Evolutionary conservation across 1,284 basidiomycete species (phyloP), one percentile per base, ranked within the genome.

Genomic region (Ceratobasidium theobromae): DNA sequence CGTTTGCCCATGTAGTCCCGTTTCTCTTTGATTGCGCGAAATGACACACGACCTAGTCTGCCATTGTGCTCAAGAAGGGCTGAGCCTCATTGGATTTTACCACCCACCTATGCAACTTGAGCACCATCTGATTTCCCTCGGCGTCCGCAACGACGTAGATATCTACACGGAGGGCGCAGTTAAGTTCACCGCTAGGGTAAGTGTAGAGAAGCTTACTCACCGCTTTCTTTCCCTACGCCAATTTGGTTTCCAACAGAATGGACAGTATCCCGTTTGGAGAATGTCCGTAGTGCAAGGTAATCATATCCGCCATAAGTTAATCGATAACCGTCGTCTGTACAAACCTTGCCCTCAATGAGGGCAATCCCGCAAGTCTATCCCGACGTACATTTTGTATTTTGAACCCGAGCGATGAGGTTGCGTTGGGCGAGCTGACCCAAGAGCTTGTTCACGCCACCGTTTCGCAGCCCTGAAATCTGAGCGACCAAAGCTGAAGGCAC

Each of bases 271-370:
- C 95, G 79, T 76, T 95, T 95, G 1, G 91, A 94, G 74, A 99
- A 82, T 0, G 96, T 91, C 45, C 94, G 85, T 79, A 99, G 90
- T 9, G 97, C 94, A 23, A 99, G 84, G 75, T 89, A 99, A 73
- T 99, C 96, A 70, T 98, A 95, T 1, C 96, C 96, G 49, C 97
- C 96, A 74, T 99, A 99, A 0, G 97, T 99, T 68, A 99, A 77
- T 60, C 96, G 85, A 76, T 97, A 98, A 6, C 96, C 97, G 72
- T 99, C 96, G 76, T 99, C 94, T 97, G 23, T n/a, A 12, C 27
- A 21, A 21, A 35, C 32, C 12, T 23, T 18, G 27, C 30, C 8
- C 28, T 16, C 55, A n/a, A 32, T 67, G 43, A 64, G 48, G 21
- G 41, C 38, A 57, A 66, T 30, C 16, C 5, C 27, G 46, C 18